phyloP scores from a whole-genome alignment of 345 rosid species.

The Hibiscus syriacus region DNA sequence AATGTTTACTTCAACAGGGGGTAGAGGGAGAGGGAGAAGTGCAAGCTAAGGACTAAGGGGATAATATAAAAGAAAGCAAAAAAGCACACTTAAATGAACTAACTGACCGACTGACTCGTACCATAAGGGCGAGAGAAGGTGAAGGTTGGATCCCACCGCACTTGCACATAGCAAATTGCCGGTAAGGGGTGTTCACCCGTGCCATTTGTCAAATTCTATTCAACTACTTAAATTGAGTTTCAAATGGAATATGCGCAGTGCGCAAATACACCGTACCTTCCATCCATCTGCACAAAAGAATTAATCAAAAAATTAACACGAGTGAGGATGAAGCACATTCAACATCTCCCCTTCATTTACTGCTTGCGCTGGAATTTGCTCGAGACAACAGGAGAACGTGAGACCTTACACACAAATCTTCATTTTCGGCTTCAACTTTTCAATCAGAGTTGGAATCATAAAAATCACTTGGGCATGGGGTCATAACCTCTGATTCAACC shows the following conservation, averaged over 20 bases:
- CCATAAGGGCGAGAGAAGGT: no score
- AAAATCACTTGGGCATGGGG: constrained; percentile 96
- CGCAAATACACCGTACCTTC: constrained; percentile 9
- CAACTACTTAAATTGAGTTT: constrained; percentile 6
- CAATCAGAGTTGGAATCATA: constrained; percentile 88
- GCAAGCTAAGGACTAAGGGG: no score
- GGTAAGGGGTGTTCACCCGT: not conserved
- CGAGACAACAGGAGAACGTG: constrained; percentile 1
- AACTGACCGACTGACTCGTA: no score
- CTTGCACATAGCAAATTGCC: not conserved
- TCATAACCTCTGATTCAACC: constrained; percentile 94
- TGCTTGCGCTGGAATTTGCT: constrained; percentile 2
- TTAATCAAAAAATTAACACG: constrained; percentile 15
- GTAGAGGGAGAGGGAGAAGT: no score
- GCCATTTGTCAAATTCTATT: not conserved
- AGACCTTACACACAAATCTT: constrained; percentile 5
- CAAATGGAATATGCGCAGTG: not conserved
- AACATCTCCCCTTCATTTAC: constrained; percentile 3
- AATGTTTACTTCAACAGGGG: no score
- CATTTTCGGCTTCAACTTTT: constrained; percentile 14
- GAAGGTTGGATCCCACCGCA: no score
- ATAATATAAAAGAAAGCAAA: no score
- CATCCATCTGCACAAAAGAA: constrained; percentile 35
- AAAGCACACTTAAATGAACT: no score
- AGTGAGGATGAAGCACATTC: constrained; percentile 22